Evolutionary conservation across 257 asterid genomes (phyloP), one percentile per base, ranked within the genome.

Genomic region (Eustoma russellianum): DNA sequence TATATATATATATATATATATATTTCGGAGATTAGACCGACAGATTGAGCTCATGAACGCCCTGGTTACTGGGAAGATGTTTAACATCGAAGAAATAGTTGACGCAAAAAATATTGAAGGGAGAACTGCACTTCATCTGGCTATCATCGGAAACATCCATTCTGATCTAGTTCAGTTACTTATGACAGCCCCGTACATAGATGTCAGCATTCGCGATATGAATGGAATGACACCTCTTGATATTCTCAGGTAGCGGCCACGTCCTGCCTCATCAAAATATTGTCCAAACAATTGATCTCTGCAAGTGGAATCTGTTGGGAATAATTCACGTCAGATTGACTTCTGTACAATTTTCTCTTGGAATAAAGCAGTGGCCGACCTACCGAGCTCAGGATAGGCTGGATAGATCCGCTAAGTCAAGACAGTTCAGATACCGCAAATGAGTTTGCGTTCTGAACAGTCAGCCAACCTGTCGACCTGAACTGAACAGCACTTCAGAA

Each of bases 221-320:
- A 72, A 66, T 40, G 90, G 93, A 14, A 71, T 70, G 79, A 84
- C 97, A 9, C 86, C 98, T 0, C 94, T 87, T 6, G 96, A 87
- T 72, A 70, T 82, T 19, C 87, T 87, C 44, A 67, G 70, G 72
- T 89, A 75, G 41, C 72, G 79, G 9, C 95, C 96, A 2, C 66
- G 54, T 7, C 79, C 92, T 14, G 79, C 78, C 4, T 78, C 95
- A 1, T 82, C 89, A 0, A 95, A 87, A 66, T 85, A 5, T 72
- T 86, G 5, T 72, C 82, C 41, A 70, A 77, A 11, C 95, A 77
- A 48, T 62, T 91, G 70, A 79, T 91, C 6, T 87, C 94, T 0
- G 95, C 86, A 0, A 95, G 95, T 1, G 96, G 96, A n/a, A n/a
- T n/a, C n/a, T n/a, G n/a, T n/a, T n/a, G n/a, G n/a, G n/a, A n/a